Conservation (phyloP, 1,139 yeast species). For the Geotrichum fermentans region DNA sequence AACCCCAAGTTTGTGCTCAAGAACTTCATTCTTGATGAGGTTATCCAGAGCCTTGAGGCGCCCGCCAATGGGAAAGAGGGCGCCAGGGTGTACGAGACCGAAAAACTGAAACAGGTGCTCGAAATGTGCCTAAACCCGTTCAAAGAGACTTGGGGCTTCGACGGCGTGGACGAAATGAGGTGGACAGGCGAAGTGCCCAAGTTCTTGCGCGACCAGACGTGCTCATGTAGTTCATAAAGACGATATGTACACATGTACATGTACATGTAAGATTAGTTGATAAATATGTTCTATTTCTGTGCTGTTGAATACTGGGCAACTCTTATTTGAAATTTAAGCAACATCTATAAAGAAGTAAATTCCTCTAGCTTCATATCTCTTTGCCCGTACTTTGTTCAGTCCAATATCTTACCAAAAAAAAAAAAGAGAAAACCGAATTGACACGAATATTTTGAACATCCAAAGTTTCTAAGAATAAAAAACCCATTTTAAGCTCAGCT, state of each 20-base stretch:
- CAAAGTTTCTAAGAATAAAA: too few relatives aligned
- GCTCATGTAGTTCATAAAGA: slow-evolving; percentile 32
- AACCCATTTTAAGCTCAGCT: too few relatives aligned
- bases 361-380: too few relatives aligned
- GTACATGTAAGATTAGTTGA: too few relatives aligned
- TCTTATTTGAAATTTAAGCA: not conserved
- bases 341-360: not conserved
- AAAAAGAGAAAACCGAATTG: too few relatives aligned
- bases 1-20: slow-evolving; percentile 84
- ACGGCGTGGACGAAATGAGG: slow-evolving; percentile 27
- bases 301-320: not conserved
- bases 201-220: slow-evolving; percentile 29
- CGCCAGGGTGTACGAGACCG: slow-evolving; percentile 23
- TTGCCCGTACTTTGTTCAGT: too few relatives aligned
- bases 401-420: too few relatives aligned
- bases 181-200: slow-evolving; percentile 32
- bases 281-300: too few relatives aligned
- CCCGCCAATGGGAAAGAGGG: not conserved
- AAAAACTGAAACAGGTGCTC: slow-evolving; percentile 34
- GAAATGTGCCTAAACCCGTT: slow-evolving; percentile 39
- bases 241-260: too few relatives aligned
- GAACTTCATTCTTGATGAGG: slow-evolving; percentile 84
- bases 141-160: slow-evolving; percentile 35
- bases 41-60: slow-evolving; percentile 42
- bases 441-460: too few relatives aligned